Evolutionary conservation across 208 protist species (phyloP), one percentile per base, ranked within the genome.

Genomic region (Leishmania martiniquensis): DNA sequence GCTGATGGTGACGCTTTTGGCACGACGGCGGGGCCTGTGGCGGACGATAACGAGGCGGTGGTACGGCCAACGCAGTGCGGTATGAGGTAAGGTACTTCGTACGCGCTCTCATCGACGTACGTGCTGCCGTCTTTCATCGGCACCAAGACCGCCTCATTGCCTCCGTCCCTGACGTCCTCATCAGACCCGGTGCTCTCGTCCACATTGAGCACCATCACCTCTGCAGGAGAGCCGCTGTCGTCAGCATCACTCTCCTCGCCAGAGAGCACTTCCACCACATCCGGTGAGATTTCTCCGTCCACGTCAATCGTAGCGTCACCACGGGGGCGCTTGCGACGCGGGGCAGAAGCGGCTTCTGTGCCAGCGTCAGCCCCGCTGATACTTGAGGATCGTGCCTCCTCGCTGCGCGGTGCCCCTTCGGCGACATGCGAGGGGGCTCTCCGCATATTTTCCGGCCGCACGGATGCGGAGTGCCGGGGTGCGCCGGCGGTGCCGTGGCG

Each of bases 231-330:
- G 37, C 5, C 69, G 57, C 49, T 51, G 39, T 45, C 54, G 2
- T 76, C 74, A 0, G 57, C 29, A n/a, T 74, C 79, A 39, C 74
- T 79, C 2, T 25, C 45, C 9, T 59, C 70, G 13, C 57, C 44
- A 37, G 79, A 83, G 32, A 73, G 73, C 25, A 80, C 34, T 32
- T 83, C 78, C 52, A 80, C 69, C 42, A 78, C 82, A 39, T 76
- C 78, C 15, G 63, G 62, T 4, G 42, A 42, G 29, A 57, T 66
- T n/a, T 70, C 76, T 42, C 59, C 78, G 32, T 87, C 80, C 62
- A 87, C 83, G 67, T 87, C 75, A 44, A 87, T 84, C 6, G 79
- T 51, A 39, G 78, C 25, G 63, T 65, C 75, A 59, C 63, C 70
- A 34, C 78, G 78, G 44, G 45, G n/a, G 45, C 62, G 76, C 49